A percentile compares a stretch with the other conserved stretches of the same genome.
Conservation (phyloP, 257 asterid species). For the Paulownia fortunei region DNA sequence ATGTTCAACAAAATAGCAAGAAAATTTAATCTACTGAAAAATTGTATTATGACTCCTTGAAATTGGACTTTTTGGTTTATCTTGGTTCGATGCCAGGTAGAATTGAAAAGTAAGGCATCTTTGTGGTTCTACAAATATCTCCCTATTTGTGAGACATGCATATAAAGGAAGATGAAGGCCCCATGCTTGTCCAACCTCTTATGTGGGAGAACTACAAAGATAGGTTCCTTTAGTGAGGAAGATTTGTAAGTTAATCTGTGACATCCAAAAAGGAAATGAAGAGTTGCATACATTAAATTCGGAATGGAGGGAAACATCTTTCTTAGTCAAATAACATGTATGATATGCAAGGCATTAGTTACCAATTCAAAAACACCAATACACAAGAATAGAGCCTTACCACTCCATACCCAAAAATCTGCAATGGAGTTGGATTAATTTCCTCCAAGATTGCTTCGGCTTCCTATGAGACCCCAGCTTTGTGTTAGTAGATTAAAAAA, state of each 20-base stretch:
- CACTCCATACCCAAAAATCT: slow-evolving; percentile 63
- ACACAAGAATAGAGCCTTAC: slow-evolving; percentile 43
- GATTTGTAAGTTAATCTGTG: no score
- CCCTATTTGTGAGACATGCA: neutral
- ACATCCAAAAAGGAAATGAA: no score
- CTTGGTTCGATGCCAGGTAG: neutral
- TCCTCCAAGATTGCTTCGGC: slow-evolving; percentile 86
- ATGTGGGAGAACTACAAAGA: no score
- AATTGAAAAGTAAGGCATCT: neutral
- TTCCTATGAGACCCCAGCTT: slow-evolving; percentile 52
- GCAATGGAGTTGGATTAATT: slow-evolving; percentile 69
- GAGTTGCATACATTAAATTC: no score
- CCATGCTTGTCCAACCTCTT: neutral
- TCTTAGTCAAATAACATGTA: no score
- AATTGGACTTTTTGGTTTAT: neutral
- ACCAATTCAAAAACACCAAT: neutral
- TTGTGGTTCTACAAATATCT: neutral
- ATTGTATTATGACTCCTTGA: neutral
- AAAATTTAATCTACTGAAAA: no score
- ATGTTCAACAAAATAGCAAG: neutral
- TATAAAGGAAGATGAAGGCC: neutral
- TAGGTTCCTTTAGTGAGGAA: no score
- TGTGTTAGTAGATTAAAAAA: slow-evolving; percentile 25
- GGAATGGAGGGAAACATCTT: no score
- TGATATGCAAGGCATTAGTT: no score